phyloP scores from a whole-genome alignment of 164 flowering plant species.

The Amborella trichopoda region DNA sequence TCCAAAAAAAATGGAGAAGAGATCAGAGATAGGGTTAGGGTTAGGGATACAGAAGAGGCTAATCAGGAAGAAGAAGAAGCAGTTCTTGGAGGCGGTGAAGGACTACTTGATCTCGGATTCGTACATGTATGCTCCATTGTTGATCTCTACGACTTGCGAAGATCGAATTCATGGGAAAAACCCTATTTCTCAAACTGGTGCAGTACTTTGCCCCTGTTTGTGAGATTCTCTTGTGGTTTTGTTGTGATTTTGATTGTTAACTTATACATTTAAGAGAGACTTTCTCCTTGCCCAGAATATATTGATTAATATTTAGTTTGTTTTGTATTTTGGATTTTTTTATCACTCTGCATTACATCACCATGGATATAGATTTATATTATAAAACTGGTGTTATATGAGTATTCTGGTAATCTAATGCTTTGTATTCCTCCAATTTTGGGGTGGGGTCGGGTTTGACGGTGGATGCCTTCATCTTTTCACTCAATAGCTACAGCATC shows the following conservation, averaged over 20 bases:
- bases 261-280: not conserved
- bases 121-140: slow-evolving; percentile 50
- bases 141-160: slow-evolving; percentile 5
- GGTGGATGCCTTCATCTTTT: too few relatives aligned
- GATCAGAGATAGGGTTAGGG: not conserved
- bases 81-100: slow-evolving; percentile 17
- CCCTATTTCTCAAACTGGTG: slow-evolving; percentile 3
- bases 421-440: too few relatives aligned
- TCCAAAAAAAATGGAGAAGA: too few relatives aligned
- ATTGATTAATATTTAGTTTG: too few relatives aligned
- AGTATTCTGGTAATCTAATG: too few relatives aligned
- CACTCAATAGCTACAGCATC: too few relatives aligned
- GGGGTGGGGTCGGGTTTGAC: too few relatives aligned
- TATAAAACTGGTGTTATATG: too few relatives aligned
- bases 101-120: slow-evolving; percentile 35
- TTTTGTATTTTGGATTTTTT: too few relatives aligned
- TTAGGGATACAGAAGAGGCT: not conserved
- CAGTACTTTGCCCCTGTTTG: not conserved
- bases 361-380: too few relatives aligned
- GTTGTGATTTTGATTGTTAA: not conserved
- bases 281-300: not conserved
- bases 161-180: not conserved
- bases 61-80: not conserved
- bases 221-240: not conserved
- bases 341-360: too few relatives aligned